Evolutionary conservation across 208 protist species (phyloP).

Genomic region (Acanthamoeba sp.): DNA sequence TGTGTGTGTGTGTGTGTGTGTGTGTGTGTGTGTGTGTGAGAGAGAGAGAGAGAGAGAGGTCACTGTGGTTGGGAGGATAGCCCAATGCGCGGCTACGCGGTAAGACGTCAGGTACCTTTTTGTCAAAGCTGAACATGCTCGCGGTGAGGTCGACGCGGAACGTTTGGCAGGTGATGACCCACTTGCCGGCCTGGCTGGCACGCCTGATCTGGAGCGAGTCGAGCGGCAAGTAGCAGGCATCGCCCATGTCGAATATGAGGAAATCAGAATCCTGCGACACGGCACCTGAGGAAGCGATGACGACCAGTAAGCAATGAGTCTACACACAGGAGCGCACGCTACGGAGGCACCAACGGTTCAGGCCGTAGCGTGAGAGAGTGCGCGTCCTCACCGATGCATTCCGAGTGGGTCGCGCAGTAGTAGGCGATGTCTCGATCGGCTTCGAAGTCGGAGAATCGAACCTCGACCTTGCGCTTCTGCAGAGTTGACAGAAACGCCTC

Average conservation of each 20-base stretch:
- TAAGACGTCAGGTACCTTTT: conserved; percentile 14
- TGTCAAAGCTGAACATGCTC: conserved; percentile 29
- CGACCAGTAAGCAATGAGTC: too few relatives aligned
- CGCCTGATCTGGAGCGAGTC: conserved; percentile 23
- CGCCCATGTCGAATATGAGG: conserved; percentile 53
- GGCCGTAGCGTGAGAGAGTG: too few relatives aligned
- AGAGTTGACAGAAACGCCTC: not conserved
- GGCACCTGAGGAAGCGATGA: not conserved
- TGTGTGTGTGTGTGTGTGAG: too few relatives aligned
- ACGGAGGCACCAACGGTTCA: not conserved
- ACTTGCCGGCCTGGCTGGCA: not conserved
- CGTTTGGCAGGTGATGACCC: conserved; percentile 28
- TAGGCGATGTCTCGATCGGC: conserved; percentile 46
- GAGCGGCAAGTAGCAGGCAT: conserved; percentile 26
- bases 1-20: too few relatives aligned
- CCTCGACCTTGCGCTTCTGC: conserved; percentile 2
- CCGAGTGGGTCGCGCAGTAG: not conserved
- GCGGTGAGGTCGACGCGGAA: conserved; percentile 13
- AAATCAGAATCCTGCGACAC: conserved; percentile 55
- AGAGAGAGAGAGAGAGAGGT: too few relatives aligned
- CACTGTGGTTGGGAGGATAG: too few relatives aligned
- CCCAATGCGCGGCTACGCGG: too few relatives aligned
- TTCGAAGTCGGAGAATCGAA: conserved; percentile 13
- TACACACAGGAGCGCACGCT: not conserved
- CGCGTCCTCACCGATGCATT: not conserved